Evolutionary conservation across 2,329 filamentous ascomycete genomes (phyloP), one percentile per base, ranked within the genome.

Genomic region (Phyllosticta citrichinensis): DNA sequence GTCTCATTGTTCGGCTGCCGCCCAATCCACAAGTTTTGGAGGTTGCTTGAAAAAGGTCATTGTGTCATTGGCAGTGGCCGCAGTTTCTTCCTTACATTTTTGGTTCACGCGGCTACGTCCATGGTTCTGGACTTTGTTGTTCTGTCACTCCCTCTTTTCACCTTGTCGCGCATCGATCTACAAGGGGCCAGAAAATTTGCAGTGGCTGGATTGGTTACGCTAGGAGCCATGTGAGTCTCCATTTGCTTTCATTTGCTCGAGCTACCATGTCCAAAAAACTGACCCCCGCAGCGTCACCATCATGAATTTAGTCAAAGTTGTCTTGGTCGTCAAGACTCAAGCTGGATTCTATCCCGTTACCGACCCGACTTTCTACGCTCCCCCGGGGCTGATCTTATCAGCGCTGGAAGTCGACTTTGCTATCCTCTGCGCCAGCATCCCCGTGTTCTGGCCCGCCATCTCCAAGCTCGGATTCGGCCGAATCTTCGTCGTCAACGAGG

Each of bases 361-460:
- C 33, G 71, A 75, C 62, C 67, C 68, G 58, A 66, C 70, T 5
- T 74, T 64, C 63, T 55, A 69, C 56, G 68, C 67, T 0, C 68
- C 72, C 1, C 54, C 67, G 9, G 64, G 73, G 17, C 30, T 64
- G 52, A 66, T 74, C 30, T 69, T 73, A 62, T 71, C 69, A 52
- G 66, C 69, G 25, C 70, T 74, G 58, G 73, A 75, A 64, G 66
- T 74, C 65, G 70, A 73, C 63, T 66, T 74, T 52, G 72, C 72
- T 52, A 74, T 74, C 52, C 66, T 73, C 3, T 69, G 68, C 52
- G 73, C 72, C 19, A 71, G 69, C 0, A 70, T 74, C 33, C 73
- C 73, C 22, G 71, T 73, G 52, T 75, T 74, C 68, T 75, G 72
- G 72, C 73, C 73, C 12, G 63, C 69, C 40, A 69, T 75, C 57